Evolutionary conservation across 345 rosid genomes (phyloP), one percentile per base, ranked within the genome.

Genomic region (Aquilaria malaccensis): DNA sequence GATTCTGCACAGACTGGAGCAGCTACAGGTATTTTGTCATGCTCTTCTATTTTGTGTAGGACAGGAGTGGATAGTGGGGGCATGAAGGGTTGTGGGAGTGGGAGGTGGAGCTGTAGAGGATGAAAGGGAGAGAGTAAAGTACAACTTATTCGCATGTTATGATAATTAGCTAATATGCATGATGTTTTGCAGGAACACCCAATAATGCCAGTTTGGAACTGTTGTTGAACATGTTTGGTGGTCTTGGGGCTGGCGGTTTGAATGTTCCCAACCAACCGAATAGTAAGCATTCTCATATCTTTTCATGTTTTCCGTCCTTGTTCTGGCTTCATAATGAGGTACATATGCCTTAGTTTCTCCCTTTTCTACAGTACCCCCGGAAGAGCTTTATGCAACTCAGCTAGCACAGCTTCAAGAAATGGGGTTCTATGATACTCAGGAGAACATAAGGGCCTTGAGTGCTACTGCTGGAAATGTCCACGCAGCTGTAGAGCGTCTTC

Each of bases 221-320:
- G 61, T 76, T 90, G 84, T 87, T 87, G 97, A 87, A 81, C 75
- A 85, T 90, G 97, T 87, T 90, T 78, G 88, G 96, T 49, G 79
- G 81, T 60, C 96, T 89, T 60, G 93, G 91, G 54, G 80, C 91
- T 62, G 97, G 95, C 4, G 74, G 90, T 60, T 63, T 87, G 59
- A 70, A 82, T 50, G 84, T 74, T 73, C 77, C 91, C 2, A 78
- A 74, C 75, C 74, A 74, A 72, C 62, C 95, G 9, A 74, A 85
- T 66, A 95, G 97, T 89, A 65, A 67, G 81, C 45, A 37, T 63
- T 65, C 45, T 31, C 63, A 62, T 55, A 52, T 53, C 32, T 67
- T 50, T 46, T 50, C 4, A 30, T 43, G 11, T 50, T 3, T 43
- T 11, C 12, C 7, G 7, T 37, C 43, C 43, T 37, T 37, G 43